Evolutionary conservation across 768 basidiomycete genomes (phyloP).

Genomic region (Pleurotus citrinopileatus): DNA sequence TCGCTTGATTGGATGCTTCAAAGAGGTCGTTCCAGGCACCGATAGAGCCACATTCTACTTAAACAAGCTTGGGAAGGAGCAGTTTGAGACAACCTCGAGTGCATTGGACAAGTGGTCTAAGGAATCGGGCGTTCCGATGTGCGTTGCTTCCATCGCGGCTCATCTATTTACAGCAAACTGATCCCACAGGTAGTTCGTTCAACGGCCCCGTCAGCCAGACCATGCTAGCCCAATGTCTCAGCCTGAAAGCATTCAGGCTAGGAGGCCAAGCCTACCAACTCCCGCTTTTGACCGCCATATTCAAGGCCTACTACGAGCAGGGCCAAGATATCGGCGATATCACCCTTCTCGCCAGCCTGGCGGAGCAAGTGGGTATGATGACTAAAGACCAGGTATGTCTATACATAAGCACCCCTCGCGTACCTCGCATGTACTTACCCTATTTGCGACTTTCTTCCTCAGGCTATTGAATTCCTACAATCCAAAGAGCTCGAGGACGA

Average conservation of each 20-base stretch:
- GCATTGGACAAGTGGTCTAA: conserved; percentile 49
- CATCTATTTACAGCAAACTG: not conserved
- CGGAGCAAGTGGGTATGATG: conserved; percentile 56
- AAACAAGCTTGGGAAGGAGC: conserved; percentile 52
- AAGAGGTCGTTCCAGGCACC: conserved; percentile 34
- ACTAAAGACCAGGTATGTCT: conserved; percentile 52
- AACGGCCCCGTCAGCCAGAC: conserved; percentile 63
- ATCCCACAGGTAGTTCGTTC: conserved; percentile 28
- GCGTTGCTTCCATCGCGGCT: conserved; percentile 19
- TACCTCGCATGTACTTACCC: not conserved
- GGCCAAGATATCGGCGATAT: conserved; percentile 60
- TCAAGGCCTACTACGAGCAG: conserved; percentile 65
- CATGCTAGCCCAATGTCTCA: conserved; percentile 67
- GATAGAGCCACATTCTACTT: conserved; percentile 39
- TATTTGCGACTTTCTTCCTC: conserved; percentile 8
- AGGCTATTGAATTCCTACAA: conserved; percentile 65
- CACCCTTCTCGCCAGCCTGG: conserved; percentile 55
- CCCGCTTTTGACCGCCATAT: conserved; percentile 53
- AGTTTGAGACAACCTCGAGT: conserved; percentile 41
- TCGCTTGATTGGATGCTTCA: conserved; percentile 41
- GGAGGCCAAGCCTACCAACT: conserved; percentile 63
- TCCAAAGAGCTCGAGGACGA: conserved; percentile 65
- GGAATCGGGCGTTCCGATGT: conserved; percentile 60
- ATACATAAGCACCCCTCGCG: not conserved
- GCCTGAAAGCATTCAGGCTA: conserved; percentile 61